Base-by-base conservation (phyloP, 2,329 filamentous ascomycete species). In the Knufia fluminis region DNA sequence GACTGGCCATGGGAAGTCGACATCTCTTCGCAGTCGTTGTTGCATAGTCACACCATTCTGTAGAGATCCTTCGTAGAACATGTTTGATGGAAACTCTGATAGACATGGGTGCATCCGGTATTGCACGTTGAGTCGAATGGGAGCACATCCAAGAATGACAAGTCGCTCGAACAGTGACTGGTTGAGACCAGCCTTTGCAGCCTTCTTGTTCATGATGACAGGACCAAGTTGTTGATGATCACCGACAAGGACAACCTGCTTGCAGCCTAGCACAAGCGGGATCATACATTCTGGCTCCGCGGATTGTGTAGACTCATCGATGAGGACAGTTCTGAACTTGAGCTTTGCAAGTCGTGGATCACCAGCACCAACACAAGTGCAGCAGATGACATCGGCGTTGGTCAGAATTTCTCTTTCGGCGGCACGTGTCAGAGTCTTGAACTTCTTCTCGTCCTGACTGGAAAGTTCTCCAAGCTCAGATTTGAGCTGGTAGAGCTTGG, bases 201-300 rank as follows among this genome's bases (percentile, higher is more conserved):
- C 92, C 70, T 97, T 97, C 77, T 98, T 98, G 77, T 98, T 98
- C 91, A 98, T 98, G 64, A 98, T 97, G 61, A 98, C 92, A 1
- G 92, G 92, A 0, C 92, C 92, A 57, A 98, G 80, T 66, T 98
- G 92, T 68, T 97, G 94, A 69, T 98, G 92, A 64, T 98, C 92
- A 64, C 92, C 92, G 36, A 98, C 92, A 31, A 98, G 78, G n/a
- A 98, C 92, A 44, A 96, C 89, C 67, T 98, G 92, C 72, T 98
- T 98, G 75, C 92, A 98, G 45, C 92, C 92, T 19, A 98, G 77
- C 26, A 98, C 91, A 35, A 98, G 74, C 16, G 92, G 92, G 60
- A 98, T 98, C 88, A 98, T 94, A 67, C 92, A 98, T 67, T 98
- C 92, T 0, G 92, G 92, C 66, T 98, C 92, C 2, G 92, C 92